A percentile compares a stretch with the other conserved stretches of the same genome.
Evolutionary conservation across 371 early-diverging fungal species (phyloP).

Genomic region (Circinella umbellata): DNA sequence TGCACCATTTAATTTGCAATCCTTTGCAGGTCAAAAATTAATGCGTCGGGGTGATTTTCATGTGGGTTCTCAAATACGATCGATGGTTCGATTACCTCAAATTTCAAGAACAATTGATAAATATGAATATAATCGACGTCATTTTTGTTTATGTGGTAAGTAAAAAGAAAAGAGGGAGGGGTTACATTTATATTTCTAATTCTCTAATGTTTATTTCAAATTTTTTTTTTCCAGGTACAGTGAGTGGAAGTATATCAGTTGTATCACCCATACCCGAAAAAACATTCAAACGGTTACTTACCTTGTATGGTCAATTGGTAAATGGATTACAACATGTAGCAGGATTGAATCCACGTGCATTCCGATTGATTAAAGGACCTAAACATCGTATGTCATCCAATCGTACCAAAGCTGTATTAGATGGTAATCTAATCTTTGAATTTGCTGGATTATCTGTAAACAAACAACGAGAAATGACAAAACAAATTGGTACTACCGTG

Average conservation of each 20-base stretch:
- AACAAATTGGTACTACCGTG: conserved; percentile 86
- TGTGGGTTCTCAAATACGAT: conserved; percentile 74
- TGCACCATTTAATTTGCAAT: conserved; percentile 88
- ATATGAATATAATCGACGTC: conserved; percentile 39
- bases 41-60: conserved; percentile 91
- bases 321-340: conserved; percentile 82
- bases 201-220: no score
- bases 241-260: conserved; percentile 75
- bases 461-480: conserved; percentile 84
- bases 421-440: conserved; percentile 83
- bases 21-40: conserved; percentile 87
- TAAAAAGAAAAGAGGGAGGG: no score
- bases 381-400: conserved; percentile 69
- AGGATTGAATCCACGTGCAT: conserved; percentile 94
- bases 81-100: conserved; percentile 65
- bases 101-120: conserved; percentile 23
- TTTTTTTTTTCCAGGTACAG: conserved; percentile 42
- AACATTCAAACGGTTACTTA: conserved; percentile 84
- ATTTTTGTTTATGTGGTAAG: conserved; percentile 60
- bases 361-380: conserved; percentile 56
- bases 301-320: conserved; percentile 79
- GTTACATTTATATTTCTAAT: no score
- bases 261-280: conserved; percentile 90
- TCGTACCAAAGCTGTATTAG: conserved; percentile 76
- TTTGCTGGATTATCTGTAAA: conserved; percentile 72